phyloP scores from a whole-genome alignment of 2,329 filamentous ascomycete species.

The Monilinia laxa region DNA sequence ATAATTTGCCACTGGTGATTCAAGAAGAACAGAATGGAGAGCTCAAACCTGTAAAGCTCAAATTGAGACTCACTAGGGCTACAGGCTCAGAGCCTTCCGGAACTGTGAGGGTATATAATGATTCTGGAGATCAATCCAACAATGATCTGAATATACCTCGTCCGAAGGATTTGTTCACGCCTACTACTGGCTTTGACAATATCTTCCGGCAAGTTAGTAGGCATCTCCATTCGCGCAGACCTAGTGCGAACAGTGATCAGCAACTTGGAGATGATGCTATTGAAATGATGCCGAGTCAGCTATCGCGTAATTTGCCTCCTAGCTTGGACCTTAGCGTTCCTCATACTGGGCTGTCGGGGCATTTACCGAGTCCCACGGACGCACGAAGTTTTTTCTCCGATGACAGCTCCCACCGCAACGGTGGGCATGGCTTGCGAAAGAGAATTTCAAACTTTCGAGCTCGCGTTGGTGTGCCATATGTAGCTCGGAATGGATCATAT shows the following conservation, averaged over 20 bases:
- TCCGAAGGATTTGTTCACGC: conserved; percentile 40
- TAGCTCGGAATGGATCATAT: conserved; percentile 31
- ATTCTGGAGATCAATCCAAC: conserved; percentile 28
- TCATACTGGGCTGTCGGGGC: conserved; percentile 24
- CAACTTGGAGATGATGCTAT: conserved; percentile 17
- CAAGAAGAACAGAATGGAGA: conserved; percentile 16
- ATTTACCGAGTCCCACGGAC: conserved; percentile 33
- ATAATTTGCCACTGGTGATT: conserved; percentile 19
- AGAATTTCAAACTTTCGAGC: conserved; percentile 36
- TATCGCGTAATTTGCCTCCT: conserved; percentile 21
- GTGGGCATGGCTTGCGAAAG: conserved; percentile 32
- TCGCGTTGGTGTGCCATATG: conserved; percentile 35
- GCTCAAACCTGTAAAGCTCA: conserved; percentile 35
- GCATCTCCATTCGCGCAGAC: conserved; percentile 35
- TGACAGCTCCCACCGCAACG: conserved; percentile 40
- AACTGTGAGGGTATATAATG: conserved; percentile 37
- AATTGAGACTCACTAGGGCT: conserved; percentile 36
- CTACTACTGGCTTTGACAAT: conserved; percentile 34
- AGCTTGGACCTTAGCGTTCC: conserved; percentile 19
- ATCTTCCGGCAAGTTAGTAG: conserved; percentile 38
- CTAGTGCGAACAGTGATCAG: conserved; percentile 31
- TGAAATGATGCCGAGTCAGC: conserved; percentile 17
- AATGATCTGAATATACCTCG: conserved; percentile 35
- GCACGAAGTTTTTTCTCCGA: conserved; percentile 43
- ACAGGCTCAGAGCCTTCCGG: conserved; percentile 35